Evolutionary conservation across 2,329 filamentous ascomycete species (phyloP), one percentile per base, ranked within the genome.

Genomic region (Zelopaecilomyces penicillatus): DNA sequence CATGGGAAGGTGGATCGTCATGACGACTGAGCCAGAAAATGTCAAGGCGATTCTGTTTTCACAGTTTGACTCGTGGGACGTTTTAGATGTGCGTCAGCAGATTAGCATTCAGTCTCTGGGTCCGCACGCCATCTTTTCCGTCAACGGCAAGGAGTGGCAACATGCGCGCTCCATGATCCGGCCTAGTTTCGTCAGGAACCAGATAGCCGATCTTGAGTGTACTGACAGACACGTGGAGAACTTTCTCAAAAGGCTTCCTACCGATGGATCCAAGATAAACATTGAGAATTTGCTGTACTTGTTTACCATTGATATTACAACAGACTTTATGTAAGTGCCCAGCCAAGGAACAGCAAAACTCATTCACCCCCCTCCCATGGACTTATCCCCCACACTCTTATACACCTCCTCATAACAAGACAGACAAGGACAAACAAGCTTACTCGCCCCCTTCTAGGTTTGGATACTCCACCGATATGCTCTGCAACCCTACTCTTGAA

Each of bases 151-250:
- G 11, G 62, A 64, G 30, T 81, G 78, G 78, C 68, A 73, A 37
- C 63, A 68, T n/a, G 68, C 70, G 1, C 65, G 75, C 8, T 65
- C 70, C 5, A 64, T 78, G 53, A 65, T 82, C 19, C 63, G 74
- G 11, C 77, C 77, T 0, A 69, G 71, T 50, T 78, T 78, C 49
- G 67, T 70, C 12, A 63, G 71, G 12, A 67, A 74, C 47, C 73
- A 77, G 58, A 67, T 78, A 32, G 80, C 82, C 32, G 83, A 91
- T 59, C 69, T 91, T 27, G 70, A 80, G 33, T 78, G 81, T 38
- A 82, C 88, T 52, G 85, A 90, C 57, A 68, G 71, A 12, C 85
- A 91, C 59, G 72, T 86, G 9, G 67, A 75, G 44, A 70, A 77
- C 34, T 66, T 82, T 37, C 65, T 88, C 42, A 64, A 75, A 30